Conservation (phyloP, 208 protist species). For the Trypanosoma rangeli region DNA sequence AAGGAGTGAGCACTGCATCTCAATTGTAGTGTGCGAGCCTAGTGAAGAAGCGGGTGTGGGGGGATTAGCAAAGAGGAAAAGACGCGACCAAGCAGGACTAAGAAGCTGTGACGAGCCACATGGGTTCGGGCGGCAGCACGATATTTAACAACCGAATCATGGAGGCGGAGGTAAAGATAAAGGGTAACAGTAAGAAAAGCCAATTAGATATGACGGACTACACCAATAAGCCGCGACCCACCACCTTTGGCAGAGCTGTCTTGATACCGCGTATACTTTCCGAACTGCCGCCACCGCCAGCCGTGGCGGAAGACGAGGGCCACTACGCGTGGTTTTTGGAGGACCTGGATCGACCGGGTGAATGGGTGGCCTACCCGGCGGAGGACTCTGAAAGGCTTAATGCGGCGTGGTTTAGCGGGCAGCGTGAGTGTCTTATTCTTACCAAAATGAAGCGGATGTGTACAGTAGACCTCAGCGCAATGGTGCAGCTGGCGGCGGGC, state of each 20-base stretch:
- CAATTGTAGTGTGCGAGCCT: background rate
- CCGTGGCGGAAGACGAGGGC: background rate
- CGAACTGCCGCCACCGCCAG: slow-evolving; percentile 11
- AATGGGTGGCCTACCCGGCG: slow-evolving; percentile 58
- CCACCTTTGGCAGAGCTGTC: background rate
- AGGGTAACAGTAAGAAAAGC: too few species aligned
- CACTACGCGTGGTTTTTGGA: slow-evolving; percentile 74
- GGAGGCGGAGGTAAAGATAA: background rate
- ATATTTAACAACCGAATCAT: background rate
- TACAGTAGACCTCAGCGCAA: slow-evolving; percentile 56
- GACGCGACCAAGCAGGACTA: background rate
- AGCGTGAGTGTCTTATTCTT: slow-evolving; percentile 45
- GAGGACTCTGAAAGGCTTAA: slow-evolving; percentile 61
- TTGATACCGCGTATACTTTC: background rate
- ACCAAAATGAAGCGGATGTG: slow-evolving; percentile 61
- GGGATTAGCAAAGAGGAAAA: background rate
- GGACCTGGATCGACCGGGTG: slow-evolving; percentile 45
- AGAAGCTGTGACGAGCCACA: background rate
- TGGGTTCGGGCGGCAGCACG: slow-evolving; percentile 28
- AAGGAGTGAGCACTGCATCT: too few species aligned
- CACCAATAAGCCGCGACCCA: background rate
- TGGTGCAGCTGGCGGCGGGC: slow-evolving; percentile 43
- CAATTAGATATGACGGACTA: background rate
- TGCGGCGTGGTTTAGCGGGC: slow-evolving; percentile 39
- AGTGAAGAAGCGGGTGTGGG: background rate